phyloP scores from a whole-genome alignment of 495 filamentous ascomycete species.

The Aspergillus asperescens region DNA sequence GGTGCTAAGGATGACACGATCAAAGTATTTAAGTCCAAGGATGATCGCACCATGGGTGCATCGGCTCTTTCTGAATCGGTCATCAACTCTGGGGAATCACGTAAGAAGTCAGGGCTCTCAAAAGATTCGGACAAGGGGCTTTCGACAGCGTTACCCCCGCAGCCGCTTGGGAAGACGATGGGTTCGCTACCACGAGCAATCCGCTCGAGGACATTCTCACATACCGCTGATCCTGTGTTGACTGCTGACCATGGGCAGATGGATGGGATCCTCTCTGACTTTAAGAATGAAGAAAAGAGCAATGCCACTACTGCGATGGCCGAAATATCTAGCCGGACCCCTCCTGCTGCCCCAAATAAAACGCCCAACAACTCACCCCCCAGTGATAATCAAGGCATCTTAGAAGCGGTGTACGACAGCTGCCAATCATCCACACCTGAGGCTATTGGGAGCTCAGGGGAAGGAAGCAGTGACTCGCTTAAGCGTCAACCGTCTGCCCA shows the following conservation, averaged over 20 bases:
- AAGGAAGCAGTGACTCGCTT: conserved; percentile 13
- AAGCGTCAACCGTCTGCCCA: conserved; percentile 27
- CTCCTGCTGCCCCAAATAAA: conserved; percentile 50
- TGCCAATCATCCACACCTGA: conserved; percentile 32
- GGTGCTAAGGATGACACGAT: conserved; percentile 30
- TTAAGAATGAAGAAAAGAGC: conserved; percentile 41
- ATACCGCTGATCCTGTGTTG: conserved; percentile 57
- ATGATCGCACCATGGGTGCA: conserved; percentile 59
- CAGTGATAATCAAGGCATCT: conserved; percentile 26
- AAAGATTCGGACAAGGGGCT: conserved; percentile 25
- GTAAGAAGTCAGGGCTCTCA: conserved; percentile 27
- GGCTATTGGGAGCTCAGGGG: conserved; percentile 26
- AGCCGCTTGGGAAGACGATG: conserved; percentile 33
- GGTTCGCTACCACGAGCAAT: conserved; percentile 50
- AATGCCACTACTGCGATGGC: conserved; percentile 60
- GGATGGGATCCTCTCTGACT: conserved; percentile 46
- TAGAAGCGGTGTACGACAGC: conserved; percentile 26
- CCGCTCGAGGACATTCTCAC: conserved; percentile 59
- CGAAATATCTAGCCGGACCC: conserved; percentile 58
- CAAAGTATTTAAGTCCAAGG: conserved; percentile 36
- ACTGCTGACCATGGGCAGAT: conserved; percentile 57
- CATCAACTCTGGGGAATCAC: conserved; percentile 27
- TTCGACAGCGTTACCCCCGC: conserved; percentile 34
- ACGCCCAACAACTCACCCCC: conserved; percentile 49
- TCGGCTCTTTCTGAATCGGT: conserved; percentile 35